Evolutionary conservation across 805 yeast species (phyloP), one percentile per base, ranked within the genome.

Genomic region (Myxozyma mucilagina): DNA sequence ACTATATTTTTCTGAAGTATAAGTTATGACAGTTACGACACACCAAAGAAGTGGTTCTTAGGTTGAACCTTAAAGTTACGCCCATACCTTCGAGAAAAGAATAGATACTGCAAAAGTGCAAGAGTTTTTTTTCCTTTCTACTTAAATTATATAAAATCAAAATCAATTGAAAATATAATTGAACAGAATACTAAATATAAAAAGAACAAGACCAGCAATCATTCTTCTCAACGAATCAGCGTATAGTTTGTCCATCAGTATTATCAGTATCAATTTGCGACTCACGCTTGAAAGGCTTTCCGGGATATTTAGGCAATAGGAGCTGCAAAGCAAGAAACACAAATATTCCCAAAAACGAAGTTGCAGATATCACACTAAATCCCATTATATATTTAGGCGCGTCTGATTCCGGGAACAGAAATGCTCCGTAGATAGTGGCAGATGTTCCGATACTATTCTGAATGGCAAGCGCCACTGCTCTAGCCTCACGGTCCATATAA

Each of bases 311-410:
- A 8, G 43, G 44, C 47, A 55, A 18, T 35, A 59, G 24, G 18
- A 51, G 4, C 44, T 50, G 57, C 47, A 60, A 35, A 14, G 60
- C 57, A 18, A 44, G n/a, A 48, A 60, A 60, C 14, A 50, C 61
- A 14, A 56, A 51, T 14, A 60, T 57, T 14, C 64, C 64, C 14
- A 51, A 4, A 20, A 60, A 60, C 36, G 60, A 56, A 11, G 39
- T 16, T 11, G 54, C 64, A 4, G 64, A 56, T 14, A 60, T 41
- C 6, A 60, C 61, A 4, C 51, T 16, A 35, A 60, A 60, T 1
- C 61, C 64, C 61, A 57, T 60, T 32, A 47, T 51, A 16, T 60
- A 60, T 34, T 57, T 60, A n/a, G 64, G 64, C 4, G 43, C 1
- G 18, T 60, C 64, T n/a, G 34, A 32, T 11, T 39, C 32, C 3